Evolutionary conservation across 441 rosid species (phyloP).

Genomic region (Mallotus repandus): DNA sequence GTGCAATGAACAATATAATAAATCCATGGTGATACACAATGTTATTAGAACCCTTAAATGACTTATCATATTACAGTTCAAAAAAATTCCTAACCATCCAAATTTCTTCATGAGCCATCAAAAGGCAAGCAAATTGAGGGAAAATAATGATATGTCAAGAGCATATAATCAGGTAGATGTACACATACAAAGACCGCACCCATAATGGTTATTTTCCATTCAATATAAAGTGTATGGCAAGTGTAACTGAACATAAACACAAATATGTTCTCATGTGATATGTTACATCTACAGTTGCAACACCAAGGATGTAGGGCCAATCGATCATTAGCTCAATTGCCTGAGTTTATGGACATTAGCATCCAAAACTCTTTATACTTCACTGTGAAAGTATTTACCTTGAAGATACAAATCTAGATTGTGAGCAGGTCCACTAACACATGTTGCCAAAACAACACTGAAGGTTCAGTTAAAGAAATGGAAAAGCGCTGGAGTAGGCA

Average conservation of each 20-base stretch:
- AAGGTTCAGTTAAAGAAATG: slow-evolving; percentile 47
- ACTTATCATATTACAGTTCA: not conserved
- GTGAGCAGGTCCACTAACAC: slow-evolving; percentile 31
- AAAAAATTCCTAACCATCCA: not conserved
- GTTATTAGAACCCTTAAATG: not conserved
- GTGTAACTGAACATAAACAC: not conserved
- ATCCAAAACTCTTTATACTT: slow-evolving; percentile 2
- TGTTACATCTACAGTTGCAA: not conserved
- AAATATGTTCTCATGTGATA: not conserved
- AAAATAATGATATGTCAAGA: not conserved
- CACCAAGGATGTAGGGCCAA: not conserved
- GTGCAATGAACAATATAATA: not conserved
- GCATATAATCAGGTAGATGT: not conserved
- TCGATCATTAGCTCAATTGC: not conserved
- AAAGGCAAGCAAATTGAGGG: not conserved
- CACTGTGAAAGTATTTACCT: slow-evolving; percentile 51
- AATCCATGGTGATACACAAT: not conserved
- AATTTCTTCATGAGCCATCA: not conserved
- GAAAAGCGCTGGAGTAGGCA: slow-evolving; percentile 49
- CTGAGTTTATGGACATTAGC: not conserved
- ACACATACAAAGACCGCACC: not conserved
- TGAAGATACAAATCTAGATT: slow-evolving; percentile 49
- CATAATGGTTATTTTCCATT: not conserved
- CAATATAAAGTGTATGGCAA: not conserved
- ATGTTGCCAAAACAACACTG: slow-evolving; percentile 37